Base-by-base conservation (phyloP, 345 rosid species). In the Acer saccharum region DNA sequence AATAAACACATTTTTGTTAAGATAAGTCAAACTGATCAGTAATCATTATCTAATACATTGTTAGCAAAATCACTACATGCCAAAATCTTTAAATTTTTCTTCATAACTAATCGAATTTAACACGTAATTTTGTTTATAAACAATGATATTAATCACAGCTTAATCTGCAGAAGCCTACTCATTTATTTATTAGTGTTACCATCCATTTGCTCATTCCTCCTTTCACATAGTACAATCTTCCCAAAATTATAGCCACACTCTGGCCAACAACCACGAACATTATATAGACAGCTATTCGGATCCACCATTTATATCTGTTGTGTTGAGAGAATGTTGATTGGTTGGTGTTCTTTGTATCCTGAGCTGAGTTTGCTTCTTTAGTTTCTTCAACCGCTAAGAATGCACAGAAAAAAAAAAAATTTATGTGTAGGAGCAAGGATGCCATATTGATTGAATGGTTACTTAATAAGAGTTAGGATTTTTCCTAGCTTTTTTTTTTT, bases 181-280 rank as follows among this genome's bases (percentile, higher is more conserved):
- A 74, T 27, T 27, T 58, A 8, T 41, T 7, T 12, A 83, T 76
- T 0, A 83, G 60, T 8, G 87, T 46, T 43, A 76, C 73, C 13
- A 88, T 11, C 88, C 90, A 86, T 72, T 80, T 83, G 84, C 86
- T 80, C 13, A 29, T 77, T 10, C 90, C 88, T 8, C 91, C 90
- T 50, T 81, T 78, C 11, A 72, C 32, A 52, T 46, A 86, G 79
- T 86, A 88, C 0, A 81, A 77, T 46, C 87, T 78, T 12, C 82
- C 88, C 17, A 88, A 69, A 43, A 86, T 68, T 7, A 67, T 23
- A 7, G 87, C 86, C 9, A 58, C 76, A 0, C 85, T 62, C 76
- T 84, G 87, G 61, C 89, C 80, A 0, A 65, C 12, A 18, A 88
- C 82, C 14, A 88, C 67, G 1, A 76, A 69, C 32, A 82, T 2